phyloP scores from a whole-genome alignment of 78 protist species.

The Pelomyxa schiedti region DNA sequence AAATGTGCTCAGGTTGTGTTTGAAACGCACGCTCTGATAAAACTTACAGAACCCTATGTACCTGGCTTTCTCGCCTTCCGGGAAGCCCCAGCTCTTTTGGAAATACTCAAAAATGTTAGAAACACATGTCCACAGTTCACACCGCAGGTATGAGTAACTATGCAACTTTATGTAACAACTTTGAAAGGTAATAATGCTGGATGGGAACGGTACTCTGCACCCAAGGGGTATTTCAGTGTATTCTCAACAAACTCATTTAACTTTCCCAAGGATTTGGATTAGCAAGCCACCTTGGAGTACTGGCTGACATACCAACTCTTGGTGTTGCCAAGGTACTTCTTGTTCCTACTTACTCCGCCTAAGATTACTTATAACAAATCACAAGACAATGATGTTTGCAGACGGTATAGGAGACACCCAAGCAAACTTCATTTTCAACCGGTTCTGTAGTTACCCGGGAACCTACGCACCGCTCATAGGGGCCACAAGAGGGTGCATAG shows the following conservation, averaged over 20 bases:
- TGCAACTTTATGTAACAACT: too few species aligned
- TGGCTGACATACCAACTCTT: conserved; percentile 44
- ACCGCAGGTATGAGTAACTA: too few species aligned
- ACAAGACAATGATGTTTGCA: not conserved
- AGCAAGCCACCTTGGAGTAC: conserved; percentile 60
- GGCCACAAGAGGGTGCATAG: not conserved
- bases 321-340: conserved; percentile 66
- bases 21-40: conserved; percentile 34
- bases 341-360: conserved; percentile 31
- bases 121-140: conserved; percentile 26
- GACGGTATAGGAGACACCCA: not conserved
- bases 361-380: conserved; percentile 12
- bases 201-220: conserved; percentile 72
- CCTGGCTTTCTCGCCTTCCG: conserved; percentile 71
- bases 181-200: conserved; percentile 44
- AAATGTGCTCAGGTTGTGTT: conserved; percentile 42
- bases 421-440: not conserved
- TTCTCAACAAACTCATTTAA: too few species aligned
- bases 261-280: conserved; percentile 50
- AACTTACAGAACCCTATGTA: conserved; percentile 50
- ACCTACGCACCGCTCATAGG: not conserved
- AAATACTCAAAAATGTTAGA: conserved; percentile 14
- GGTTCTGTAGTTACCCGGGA: not conserved
- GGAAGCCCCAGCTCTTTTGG: conserved; percentile 53
- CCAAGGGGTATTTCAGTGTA: too few species aligned